phyloP scores from a whole-genome alignment of 208 protist species.

The Crithidia fasciculata region DNA sequence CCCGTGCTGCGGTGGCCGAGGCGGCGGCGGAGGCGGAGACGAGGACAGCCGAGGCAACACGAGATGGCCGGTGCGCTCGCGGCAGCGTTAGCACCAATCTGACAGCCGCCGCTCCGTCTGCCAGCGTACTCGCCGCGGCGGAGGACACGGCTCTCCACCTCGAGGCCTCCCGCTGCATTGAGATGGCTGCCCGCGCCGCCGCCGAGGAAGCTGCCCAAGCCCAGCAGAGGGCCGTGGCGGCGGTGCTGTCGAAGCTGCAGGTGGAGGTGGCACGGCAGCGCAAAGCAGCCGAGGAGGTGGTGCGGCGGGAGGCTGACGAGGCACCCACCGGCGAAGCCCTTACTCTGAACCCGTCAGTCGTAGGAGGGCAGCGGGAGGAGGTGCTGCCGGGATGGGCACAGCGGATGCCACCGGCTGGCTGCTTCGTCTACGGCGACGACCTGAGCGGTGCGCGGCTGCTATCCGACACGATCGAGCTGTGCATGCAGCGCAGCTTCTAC shows the following conservation, averaged over 20 bases:
- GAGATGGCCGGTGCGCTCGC: neutral
- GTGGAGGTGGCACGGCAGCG: constrained; percentile 41
- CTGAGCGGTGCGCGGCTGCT: constrained; percentile 73
- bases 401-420: constrained; percentile 73
- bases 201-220: constrained; percentile 8
- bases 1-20: neutral
- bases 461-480: constrained; percentile 46
- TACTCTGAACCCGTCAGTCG: neutral
- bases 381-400: constrained; percentile 70
- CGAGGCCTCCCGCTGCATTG: constrained; percentile 20
- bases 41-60: neutral
- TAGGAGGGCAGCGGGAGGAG: constrained; percentile 33
- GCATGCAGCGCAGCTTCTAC: constrained; percentile 21
- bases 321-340: constrained; percentile 2
- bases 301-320: constrained; percentile 70
- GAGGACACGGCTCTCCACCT: neutral
- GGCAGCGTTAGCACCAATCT: neutral
- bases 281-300: constrained; percentile 91
- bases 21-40: neutral
- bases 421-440: constrained; percentile 83
- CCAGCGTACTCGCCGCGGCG: neutral
- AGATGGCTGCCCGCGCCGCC: constrained; percentile 2
- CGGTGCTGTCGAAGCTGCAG: constrained; percentile 14
- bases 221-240: constrained; percentile 24
- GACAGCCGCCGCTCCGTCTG: neutral